These are phyloP conservation scores for Colletotrichum tofieldiae DNA, from an alignment of 2,329 filamentous ascomycete genomes.

Conservation along the genomic window DNA sequence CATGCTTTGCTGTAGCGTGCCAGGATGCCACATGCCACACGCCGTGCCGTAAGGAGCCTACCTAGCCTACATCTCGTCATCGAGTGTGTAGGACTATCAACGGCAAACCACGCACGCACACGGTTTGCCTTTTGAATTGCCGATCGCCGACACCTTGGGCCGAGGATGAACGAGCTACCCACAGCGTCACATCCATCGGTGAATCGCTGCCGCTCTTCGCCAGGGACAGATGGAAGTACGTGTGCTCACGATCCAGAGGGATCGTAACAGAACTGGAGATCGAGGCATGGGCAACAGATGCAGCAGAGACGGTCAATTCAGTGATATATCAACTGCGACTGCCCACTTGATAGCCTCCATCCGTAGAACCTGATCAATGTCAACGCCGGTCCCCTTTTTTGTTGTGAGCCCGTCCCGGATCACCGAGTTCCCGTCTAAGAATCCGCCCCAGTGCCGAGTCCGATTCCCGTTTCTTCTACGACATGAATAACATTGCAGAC, in stretches of 20 bases:
- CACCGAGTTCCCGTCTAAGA: constrained; percentile 38
- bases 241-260: constrained; percentile 27
- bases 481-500: constrained; percentile 29
- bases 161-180: constrained; percentile 18
- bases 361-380: fast-evolving
- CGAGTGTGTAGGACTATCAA: constrained; percentile 6
- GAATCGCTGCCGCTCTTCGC: background rate
- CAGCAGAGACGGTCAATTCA: constrained; percentile 31
- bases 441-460: constrained; percentile 24
- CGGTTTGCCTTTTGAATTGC: constrained; percentile 12
- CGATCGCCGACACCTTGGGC: constrained; percentile 26
- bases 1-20: constrained; percentile 17
- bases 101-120: background rate
- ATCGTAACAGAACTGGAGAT: constrained; percentile 13
- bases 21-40: constrained; percentile 26
- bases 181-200: background rate
- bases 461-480: constrained; percentile 19
- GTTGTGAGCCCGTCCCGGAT: constrained; percentile 15
- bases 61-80: constrained; percentile 7
- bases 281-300: constrained; percentile 10
- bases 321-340: constrained; percentile 34
- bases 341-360: constrained; percentile 10
- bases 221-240: background rate
- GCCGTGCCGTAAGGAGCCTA: constrained; percentile 22
- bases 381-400: constrained; percentile 11